Base-by-base conservation (phyloP, 2,329 filamentous ascomycete genomes). In the Botryosphaeria dothidea region DNA sequence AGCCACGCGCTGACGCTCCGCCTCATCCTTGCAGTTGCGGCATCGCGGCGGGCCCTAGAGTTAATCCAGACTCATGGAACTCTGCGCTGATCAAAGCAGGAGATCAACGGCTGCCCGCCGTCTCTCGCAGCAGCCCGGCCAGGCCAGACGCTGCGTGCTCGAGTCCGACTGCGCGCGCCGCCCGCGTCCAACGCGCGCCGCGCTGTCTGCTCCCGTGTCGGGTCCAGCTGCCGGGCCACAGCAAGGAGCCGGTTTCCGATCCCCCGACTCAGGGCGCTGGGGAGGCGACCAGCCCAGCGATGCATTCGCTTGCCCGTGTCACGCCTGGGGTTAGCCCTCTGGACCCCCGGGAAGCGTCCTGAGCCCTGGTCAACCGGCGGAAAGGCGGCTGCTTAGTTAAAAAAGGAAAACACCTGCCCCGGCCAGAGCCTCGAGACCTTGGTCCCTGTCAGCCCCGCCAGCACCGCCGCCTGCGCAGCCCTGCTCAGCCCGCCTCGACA, bases 21-120 rank as follows among this genome's bases (percentile, higher is more conserved):
- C 54, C 36, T 29, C 54, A 58, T 58, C 54, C 54, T 58, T 58
- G 54, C 54, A 57, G 52, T 41, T 41, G 52, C 52, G 51, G 51
- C 51, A 56, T 56, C 52, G 52, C 52, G 52, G 52, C 52, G 38
- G 54, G 54, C n/a, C n/a, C 52, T 31, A 34, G 52, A 31, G 31
- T 34, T 56, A 56, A 58, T 21, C 54, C 54, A 58, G 43, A 17
- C 54, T 58, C 54, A 29, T 19, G 54, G 54, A 41, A 58, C 54
- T 58, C 54, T 58, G 54, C 54, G 54, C 54, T 27, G 54, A 58
- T 58, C 36, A 58, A 43, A 58, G 54, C 36, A 58, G 54, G 54
- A 45, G 54, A 58, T 58, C 54, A 58, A 58, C 54, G 54, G 34
- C 23, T 7, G 21, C 38, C 17, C 4, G 8, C 17, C 15, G 8